Base-by-base conservation (phyloP, 2,329 filamentous ascomycete species). In the Lasiodiplodia theobromae region DNA sequence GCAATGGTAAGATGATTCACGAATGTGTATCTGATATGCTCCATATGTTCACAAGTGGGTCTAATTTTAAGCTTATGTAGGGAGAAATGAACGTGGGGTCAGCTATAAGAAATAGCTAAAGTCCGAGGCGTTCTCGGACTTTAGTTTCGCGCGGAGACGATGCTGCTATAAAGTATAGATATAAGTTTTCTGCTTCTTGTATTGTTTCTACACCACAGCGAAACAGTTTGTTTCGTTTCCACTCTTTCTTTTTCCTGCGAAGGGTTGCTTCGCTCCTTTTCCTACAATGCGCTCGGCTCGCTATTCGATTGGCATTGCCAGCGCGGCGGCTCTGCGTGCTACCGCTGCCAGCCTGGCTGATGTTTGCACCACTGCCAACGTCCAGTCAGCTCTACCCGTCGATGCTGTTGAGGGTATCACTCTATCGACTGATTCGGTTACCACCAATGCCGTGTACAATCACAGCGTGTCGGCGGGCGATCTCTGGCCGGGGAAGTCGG, bases 391-490 rank as follows among this genome's bases (percentile, higher is more conserved):
- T 57, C 68, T 73, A 8, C 72, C 72, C 28, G 54, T 66, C 0
- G 70, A 73, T 65, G 62, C 62, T n/a, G 16, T 66, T 37, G 49
- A 54, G 34, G 71, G 71, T 8, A 69, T 68, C 21, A 65, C 73
- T 1, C 56, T 72, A 14, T 66, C 74, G 23, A 63, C 49, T 2
- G 67, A 73, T 10, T 69, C 69, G 7, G 31, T 74, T n/a, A 71
- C 7, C 14, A 77, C 78, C 18, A 77, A 73, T 12, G 73, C 78
- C 10, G 75, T 81, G 31, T 77, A 74, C 51, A 81, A 80, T 66
- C 68, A 71, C 57, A 75, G 75, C 7, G 72, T 78, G 51, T 72
- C 68, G n/a, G n/a, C 64, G 2, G 37, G 63, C 14, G 64, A 66
- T 25, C 47, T 52, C 44, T 56, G 23, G 18, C 76, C 74, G 12